Base-by-base conservation (phyloP, 495 filamentous ascomycete genomes). In the Geoglossum glabrum region DNA sequence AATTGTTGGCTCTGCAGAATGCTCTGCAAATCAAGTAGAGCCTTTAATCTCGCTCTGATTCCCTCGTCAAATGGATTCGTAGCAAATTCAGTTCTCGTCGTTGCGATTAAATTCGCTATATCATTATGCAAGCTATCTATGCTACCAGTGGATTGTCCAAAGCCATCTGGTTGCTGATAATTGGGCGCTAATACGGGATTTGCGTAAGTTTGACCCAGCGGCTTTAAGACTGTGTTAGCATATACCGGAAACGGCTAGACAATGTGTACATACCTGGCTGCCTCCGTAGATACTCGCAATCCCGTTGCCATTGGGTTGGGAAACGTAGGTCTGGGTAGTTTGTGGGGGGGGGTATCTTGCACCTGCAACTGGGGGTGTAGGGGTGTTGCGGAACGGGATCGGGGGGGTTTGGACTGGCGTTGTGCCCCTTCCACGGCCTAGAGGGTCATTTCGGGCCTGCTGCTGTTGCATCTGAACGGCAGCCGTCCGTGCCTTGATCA, bases 401-500 rank as follows among this genome's bases (percentile, higher is more conserved):
- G 76, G 76, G 49, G 76, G 70, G 45, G 77, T 70, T 57, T 74
- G 65, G 67, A 67, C 66, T 28, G 74, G 74, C 5, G 17, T 31
- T 31, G 17, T 13, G 47, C 62, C 62, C 49, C 83, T 77, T 40
- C 69, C 70, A 59, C 80, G 79, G 23, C 72, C 73, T 57, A 83
- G 71, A 9, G 81, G 65, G 50, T 86, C 82, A 54, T 79, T 78
- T 60, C 80, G 76, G 57, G 74, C 72, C 59, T 82, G 77, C 40
- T 77, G 78, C 65, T 86, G 84, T 60, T 87, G 79, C 51, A 79
- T 76, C 57, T 87, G 79, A 55, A 87, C 68, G 54, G 82, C 79
- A 17, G 79, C 82, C 9, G 87, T 93, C 59, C 84, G 79, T 7
- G 84, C 85, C 67, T 89, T 94, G 65, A 94, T 87, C 59, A 98